A percentile compares a stretch with the other conserved stretches of the same genome.
Conservation (phyloP, 495 filamentous ascomycete species). For the Penicillium cosmopolitanum region DNA sequence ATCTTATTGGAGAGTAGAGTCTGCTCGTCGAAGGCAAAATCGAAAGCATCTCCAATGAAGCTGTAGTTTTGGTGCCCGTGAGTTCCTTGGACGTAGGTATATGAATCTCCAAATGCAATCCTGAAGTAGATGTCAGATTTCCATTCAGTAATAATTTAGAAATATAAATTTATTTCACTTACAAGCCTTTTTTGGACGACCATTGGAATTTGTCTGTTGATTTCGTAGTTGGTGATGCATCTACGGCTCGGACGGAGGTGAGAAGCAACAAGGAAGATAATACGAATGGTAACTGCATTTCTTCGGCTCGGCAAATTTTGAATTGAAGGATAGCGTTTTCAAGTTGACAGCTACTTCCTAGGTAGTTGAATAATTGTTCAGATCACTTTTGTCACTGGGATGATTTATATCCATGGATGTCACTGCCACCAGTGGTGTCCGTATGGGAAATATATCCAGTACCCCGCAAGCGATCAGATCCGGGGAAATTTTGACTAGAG, state of each 20-base stretch:
- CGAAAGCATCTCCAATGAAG: conserved; percentile 51
- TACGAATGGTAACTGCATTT: background rate
- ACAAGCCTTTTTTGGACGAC: conserved; percentile 37
- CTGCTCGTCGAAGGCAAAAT: conserved; percentile 41
- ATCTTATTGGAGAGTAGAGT: conserved; percentile 50
- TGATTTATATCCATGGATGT: too few relatives aligned
- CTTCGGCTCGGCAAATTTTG: background rate
- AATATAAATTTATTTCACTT: conserved; percentile 7
- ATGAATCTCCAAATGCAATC: conserved; percentile 59
- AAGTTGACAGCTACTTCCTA: background rate
- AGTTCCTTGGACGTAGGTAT: conserved; percentile 57
- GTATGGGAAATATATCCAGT: background rate
- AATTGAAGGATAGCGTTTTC: too few relatives aligned
- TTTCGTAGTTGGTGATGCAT: conserved; percentile 10
- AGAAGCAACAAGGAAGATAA: background rate
- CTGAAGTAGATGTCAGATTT: background rate
- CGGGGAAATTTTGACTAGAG: conserved; percentile 17
- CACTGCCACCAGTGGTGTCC: too few relatives aligned
- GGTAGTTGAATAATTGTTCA: background rate
- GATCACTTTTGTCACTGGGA: too few relatives aligned
- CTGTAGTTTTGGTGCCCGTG: conserved; percentile 49
- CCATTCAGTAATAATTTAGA: background rate
- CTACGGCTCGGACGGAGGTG: background rate
- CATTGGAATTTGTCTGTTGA: conserved; percentile 31
- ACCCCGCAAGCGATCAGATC: conserved; percentile 16